Evolutionary conservation across 208 protist genomes (phyloP).

Genomic region (Spongospora subterranea): DNA sequence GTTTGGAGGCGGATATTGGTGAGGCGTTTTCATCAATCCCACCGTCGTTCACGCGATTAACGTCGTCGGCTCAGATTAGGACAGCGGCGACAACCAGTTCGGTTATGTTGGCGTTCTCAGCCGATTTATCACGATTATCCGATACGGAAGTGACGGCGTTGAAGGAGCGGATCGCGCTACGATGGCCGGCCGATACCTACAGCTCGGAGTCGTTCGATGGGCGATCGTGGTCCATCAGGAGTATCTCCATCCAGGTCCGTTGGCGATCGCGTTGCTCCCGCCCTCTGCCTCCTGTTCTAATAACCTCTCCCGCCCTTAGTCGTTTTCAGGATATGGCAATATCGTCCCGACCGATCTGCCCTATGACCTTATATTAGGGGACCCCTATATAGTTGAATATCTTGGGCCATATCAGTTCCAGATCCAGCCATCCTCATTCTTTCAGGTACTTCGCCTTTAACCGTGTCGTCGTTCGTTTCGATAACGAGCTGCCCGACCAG

Average conservation of each 20-base stretch:
- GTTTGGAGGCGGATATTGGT: slow-evolving; percentile 12
- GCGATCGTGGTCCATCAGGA: not conserved
- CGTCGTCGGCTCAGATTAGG: not conserved
- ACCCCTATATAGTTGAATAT: slow-evolving; percentile 2
- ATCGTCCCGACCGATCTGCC: not conserved
- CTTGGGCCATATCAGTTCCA: slow-evolving; percentile 54
- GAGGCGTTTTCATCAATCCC: not conserved
- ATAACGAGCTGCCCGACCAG: not conserved
- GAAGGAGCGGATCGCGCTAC: not conserved
- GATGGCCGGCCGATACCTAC: not conserved
- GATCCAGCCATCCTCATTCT: slow-evolving; percentile 63
- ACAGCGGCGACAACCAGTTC: not conserved
- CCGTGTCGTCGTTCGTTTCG: not conserved
- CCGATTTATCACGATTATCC: not conserved
- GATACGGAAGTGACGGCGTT: not conserved
- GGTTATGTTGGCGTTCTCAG: slow-evolving; percentile 5
- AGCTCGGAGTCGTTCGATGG: not conserved
- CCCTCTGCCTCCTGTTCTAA: not conserved
- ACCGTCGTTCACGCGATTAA: not conserved
- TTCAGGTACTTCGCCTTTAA: slow-evolving; percentile 26
- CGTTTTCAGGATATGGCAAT: not conserved
- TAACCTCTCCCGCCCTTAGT: not conserved
- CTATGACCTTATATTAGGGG: not conserved
- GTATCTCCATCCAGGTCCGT: not conserved
- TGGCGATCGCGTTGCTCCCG: not conserved